Conservation (phyloP, 345 rosid genomes). For the Boechera stricta region DNA sequence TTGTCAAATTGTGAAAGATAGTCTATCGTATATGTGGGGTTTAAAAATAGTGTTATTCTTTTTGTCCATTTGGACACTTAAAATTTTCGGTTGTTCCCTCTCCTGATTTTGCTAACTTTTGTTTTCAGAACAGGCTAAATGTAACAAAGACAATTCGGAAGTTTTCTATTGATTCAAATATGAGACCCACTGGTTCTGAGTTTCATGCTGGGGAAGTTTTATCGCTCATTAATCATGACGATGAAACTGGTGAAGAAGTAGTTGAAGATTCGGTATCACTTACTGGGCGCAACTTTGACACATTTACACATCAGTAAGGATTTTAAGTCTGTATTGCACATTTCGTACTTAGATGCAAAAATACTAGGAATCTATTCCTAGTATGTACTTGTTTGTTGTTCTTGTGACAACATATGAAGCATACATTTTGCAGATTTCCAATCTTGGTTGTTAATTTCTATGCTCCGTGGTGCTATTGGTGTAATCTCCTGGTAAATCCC, state of each 20-base stretch:
- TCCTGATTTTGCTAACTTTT: conserved; percentile 43
- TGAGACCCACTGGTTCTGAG: conserved; percentile 86
- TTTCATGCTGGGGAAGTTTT: conserved; percentile 70
- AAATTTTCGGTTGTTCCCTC: neutral
- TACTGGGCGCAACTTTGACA: conserved; percentile 69
- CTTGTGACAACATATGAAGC: conserved; percentile 28
- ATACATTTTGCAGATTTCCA: conserved; percentile 69
- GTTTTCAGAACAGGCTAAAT: conserved; percentile 95
- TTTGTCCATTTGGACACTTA: neutral
- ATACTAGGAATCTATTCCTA: conserved; percentile 12
- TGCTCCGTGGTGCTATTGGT: conserved; percentile 99
- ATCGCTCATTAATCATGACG: conserved; percentile 80
- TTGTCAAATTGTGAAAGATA: conserved; percentile 10
- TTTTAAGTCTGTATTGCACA: conserved; percentile 26
- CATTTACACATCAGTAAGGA: conserved; percentile 74
- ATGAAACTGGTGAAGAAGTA: conserved; percentile 66
- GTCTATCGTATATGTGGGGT: conserved; percentile 4
- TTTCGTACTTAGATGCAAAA: conserved; percentile 19
- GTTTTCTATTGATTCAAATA: conserved; percentile 80
- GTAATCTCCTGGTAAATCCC: conserved; percentile 84
- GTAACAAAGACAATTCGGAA: conserved; percentile 93
- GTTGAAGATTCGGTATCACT: conserved; percentile 70
- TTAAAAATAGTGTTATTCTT: neutral
- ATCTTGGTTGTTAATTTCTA: conserved; percentile 89
- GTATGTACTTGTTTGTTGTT: conserved; percentile 27